Percentiles rank a stretch among this genome's conserved stretches.
These are phyloP conservation scores for Hypoxylon sp. DNA, from an alignment of 2,329 filamentous ascomycete species.

Conservation along the genomic window DNA sequence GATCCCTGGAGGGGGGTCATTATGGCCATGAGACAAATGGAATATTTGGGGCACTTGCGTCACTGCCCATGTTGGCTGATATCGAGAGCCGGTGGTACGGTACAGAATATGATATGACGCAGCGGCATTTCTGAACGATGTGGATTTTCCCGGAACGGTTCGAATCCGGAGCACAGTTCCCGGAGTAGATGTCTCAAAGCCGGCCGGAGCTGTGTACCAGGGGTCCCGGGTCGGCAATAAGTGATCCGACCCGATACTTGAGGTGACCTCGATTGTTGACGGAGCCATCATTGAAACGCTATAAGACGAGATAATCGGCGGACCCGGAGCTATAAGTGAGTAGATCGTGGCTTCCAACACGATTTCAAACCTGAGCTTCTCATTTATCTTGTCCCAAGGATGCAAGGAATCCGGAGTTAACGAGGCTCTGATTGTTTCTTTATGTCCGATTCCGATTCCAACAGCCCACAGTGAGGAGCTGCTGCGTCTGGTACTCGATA, in stretches of 20 bases:
- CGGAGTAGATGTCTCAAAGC: slow-evolving; percentile 46
- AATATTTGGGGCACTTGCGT: slow-evolving; percentile 39
- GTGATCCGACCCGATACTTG: slow-evolving; percentile 6
- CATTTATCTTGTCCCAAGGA: not conserved
- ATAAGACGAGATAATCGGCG: not conserved
- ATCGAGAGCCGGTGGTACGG: slow-evolving; percentile 53
- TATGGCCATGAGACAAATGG: too few species aligned
- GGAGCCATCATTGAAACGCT: slow-evolving; percentile 5
- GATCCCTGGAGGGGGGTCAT: not conserved
- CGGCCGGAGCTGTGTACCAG: slow-evolving; percentile 50
- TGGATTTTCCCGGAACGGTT: slow-evolving; percentile 43
- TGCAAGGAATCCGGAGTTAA: not conserved
- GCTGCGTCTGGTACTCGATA: not conserved
- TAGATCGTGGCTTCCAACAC: not conserved
- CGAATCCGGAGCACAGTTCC: slow-evolving; percentile 51
- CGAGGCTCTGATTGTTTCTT: not conserved
- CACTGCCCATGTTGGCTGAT: slow-evolving; percentile 54
- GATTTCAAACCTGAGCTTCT: not conserved
- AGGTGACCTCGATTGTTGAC: not conserved
- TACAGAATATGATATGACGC: slow-evolving; percentile 54
- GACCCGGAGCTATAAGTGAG: not conserved
- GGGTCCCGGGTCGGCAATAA: slow-evolving; percentile 48
- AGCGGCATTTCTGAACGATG: slow-evolving; percentile 18
- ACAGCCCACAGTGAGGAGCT: not conserved
- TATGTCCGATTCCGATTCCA: not conserved